Evolutionary conservation across 768 basidiomycete species (phyloP).

Genomic region (Pseudohyphozyma bogoriensis): DNA sequence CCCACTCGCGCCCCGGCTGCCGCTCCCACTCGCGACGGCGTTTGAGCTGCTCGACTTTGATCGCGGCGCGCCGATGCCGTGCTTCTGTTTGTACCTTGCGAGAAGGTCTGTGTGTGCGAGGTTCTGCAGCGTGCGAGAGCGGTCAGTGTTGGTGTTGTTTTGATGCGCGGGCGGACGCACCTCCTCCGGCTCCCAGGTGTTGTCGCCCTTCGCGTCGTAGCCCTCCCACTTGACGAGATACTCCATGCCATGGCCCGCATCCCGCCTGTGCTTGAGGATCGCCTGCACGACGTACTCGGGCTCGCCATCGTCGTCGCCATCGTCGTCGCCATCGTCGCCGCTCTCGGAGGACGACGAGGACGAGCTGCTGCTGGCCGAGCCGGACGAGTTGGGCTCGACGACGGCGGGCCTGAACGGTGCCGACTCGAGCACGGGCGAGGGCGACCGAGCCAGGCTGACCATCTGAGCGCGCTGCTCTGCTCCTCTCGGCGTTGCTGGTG

Average conservation of each 20-base stretch:
- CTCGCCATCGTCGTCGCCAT: conserved; percentile 2
- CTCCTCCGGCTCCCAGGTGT: conserved; percentile 17
- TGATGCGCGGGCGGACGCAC: neutral
- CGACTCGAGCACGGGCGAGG: too few species aligned
- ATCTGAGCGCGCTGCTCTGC: too few species aligned
- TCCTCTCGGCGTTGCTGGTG: too few species aligned
- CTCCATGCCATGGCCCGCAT: neutral
- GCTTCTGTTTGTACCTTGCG: too few species aligned
- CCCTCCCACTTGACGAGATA: conserved; percentile 25
- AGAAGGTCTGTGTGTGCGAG: conserved; percentile 12
- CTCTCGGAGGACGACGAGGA: too few species aligned
- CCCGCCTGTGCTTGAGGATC: conserved; percentile 7
- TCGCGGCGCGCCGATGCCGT: too few species aligned
- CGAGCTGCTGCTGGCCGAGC: conserved; percentile 3
- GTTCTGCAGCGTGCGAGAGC: conserved; percentile 4
- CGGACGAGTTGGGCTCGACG: too few species aligned
- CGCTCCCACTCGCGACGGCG: too few species aligned
- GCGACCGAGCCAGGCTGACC: too few species aligned
- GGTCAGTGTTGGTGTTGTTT: neutral
- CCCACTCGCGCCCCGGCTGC: too few species aligned
- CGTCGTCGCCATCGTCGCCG: neutral
- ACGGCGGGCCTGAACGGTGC: too few species aligned
- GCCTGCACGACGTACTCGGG: conserved; percentile 24
- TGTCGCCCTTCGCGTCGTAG: neutral
- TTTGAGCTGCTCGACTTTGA: too few species aligned